A percentile compares a stretch with the other conserved stretches of the same genome.
Evolutionary conservation across 371 early-diverging fungal species (phyloP).

Genomic region (Mucor circinelloides): DNA sequence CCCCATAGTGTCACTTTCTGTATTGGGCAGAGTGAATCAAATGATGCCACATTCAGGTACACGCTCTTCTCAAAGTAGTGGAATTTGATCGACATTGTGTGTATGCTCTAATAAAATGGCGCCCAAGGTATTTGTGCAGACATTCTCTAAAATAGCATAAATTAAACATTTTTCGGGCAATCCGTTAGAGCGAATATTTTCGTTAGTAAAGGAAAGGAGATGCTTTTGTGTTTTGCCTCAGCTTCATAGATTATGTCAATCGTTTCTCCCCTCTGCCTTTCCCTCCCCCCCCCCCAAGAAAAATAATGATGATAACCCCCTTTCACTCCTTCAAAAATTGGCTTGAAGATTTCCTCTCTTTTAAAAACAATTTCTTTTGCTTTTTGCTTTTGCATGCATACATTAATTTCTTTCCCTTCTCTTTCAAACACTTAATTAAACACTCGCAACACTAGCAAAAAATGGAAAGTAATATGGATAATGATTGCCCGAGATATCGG

Average conservation of each 20-base stretch:
- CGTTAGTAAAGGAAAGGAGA: neutral
- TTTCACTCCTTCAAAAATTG: neutral
- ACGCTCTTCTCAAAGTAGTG: neutral
- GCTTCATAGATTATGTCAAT: neutral
- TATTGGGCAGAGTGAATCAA: neutral
- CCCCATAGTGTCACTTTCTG: neutral
- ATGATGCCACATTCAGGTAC: neutral
- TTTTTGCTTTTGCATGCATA: constrained; percentile 8
- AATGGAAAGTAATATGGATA: constrained; percentile 18
- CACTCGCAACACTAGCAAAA: neutral
- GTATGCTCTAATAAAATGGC: neutral
- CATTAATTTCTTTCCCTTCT: constrained; percentile 1
- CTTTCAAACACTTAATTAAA: neutral
- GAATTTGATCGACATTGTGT: neutral
- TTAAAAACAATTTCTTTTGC: neutral
- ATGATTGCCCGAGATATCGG: constrained; percentile 32
- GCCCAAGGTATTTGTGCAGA: neutral
- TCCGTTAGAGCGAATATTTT: constrained; percentile 9
- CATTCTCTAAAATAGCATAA: constrained; percentile 27
- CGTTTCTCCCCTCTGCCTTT: neutral
- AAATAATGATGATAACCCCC: neutral
- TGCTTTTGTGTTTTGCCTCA: neutral
- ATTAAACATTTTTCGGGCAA: constrained; percentile 24
- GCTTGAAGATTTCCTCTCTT: neutral
- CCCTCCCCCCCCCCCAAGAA: neutral